Conservation (phyloP, 2,329 filamentous ascomycete species). For the Aureobasidium leucospermi region DNA sequence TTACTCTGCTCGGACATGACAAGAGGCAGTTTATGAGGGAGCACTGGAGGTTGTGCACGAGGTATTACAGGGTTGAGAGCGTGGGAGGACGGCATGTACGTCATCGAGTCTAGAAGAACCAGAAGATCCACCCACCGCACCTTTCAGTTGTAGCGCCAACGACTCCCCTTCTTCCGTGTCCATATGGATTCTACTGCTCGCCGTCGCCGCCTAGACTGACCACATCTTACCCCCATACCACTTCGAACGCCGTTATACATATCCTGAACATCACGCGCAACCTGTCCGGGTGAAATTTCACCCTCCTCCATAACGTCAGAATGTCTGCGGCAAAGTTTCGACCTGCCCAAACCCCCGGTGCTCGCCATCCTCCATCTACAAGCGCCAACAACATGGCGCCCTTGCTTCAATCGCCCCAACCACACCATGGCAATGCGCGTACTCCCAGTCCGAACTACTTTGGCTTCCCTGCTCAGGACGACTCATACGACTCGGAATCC, state of each 20-base stretch:
- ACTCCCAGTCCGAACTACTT: constrained; percentile 77
- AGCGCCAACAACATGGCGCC: constrained; percentile 24
- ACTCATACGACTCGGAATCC: constrained; percentile 33
- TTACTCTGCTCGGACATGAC: no score
- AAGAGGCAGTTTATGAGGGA: no score
- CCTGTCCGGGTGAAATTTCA: neutral
- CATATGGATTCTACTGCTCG: neutral
- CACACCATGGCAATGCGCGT: constrained; percentile 21
- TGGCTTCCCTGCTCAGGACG: constrained; percentile 56
- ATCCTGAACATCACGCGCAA: neutral
- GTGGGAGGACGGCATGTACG: no score
- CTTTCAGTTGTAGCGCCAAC: neutral
- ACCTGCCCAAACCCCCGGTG: constrained; percentile 11
- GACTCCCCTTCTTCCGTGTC: neutral
- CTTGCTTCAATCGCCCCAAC: constrained; percentile 21
- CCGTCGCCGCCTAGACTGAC: neutral
- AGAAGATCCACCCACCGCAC: neutral
- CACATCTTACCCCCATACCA: neutral
- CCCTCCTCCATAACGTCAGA: neutral
- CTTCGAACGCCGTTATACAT: neutral
- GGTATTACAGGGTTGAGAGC: no score
- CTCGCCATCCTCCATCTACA: constrained; percentile 13
- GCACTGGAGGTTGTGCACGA: no score
- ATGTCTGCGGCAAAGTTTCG: constrained; percentile 15
- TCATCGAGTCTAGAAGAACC: no score